Evolutionary conservation across 2,329 filamentous ascomycete genomes (phyloP).

Genomic region (Lasiodiplodia sp.): DNA sequence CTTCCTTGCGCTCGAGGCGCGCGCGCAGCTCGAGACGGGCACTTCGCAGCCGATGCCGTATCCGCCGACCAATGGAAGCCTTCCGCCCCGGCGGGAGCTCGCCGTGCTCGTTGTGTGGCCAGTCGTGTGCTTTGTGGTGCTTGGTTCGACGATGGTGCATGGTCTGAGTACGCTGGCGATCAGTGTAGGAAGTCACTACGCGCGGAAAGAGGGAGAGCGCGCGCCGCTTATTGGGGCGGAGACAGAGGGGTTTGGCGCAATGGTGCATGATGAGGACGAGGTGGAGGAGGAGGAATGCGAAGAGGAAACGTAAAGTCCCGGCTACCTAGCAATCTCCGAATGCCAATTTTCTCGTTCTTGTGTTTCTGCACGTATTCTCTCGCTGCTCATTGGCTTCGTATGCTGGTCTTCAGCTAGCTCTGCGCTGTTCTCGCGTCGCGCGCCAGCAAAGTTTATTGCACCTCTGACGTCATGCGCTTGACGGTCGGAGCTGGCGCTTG

Average conservation of each 20-base stretch:
- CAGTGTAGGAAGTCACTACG: slow-evolving; percentile 58
- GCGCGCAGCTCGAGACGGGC: slow-evolving; percentile 60
- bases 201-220: slow-evolving; percentile 54
- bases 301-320: slow-evolving; percentile 27
- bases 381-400: background rate
- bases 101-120: slow-evolving; percentile 61
- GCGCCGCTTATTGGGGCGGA: slow-evolving; percentile 59
- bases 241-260: slow-evolving; percentile 57
- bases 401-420: background rate
- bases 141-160: slow-evolving; percentile 63
- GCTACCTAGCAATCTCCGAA: too few species aligned
- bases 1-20: slow-evolving; percentile 64
- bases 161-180: slow-evolving; percentile 61
- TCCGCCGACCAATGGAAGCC: slow-evolving; percentile 46
- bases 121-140: slow-evolving; percentile 61
- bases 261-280: slow-evolving; percentile 47
- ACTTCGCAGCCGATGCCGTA: slow-evolving; percentile 53
- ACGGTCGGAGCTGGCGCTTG: background rate
- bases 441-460: too few species aligned
- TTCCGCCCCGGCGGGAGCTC: slow-evolving; percentile 43
- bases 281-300: slow-evolving; percentile 32
- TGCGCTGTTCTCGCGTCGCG: background rate
- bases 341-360: background rate
- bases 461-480: too few species aligned
- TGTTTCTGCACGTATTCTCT: background rate